Evolutionary conservation across 163 green algal genomes (phyloP).

Genomic region (Dunaliella salina): DNA sequence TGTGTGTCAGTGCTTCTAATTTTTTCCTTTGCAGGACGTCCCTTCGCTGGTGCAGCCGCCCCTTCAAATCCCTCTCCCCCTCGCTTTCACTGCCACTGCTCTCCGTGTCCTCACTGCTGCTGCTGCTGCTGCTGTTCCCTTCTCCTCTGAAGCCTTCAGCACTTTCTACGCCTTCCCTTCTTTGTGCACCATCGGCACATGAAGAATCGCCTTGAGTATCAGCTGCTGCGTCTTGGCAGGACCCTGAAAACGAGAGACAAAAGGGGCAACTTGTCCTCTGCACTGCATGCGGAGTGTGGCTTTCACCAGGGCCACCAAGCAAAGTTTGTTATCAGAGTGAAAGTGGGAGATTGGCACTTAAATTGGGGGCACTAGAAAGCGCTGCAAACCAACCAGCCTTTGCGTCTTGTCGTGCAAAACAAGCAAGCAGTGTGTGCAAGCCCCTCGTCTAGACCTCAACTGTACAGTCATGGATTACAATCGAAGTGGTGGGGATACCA

Average conservation of each 20-base stretch:
- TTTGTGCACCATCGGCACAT: neutral
- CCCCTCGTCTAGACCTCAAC: too few relatives aligned
- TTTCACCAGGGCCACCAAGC: too few relatives aligned
- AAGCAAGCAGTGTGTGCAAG: too few relatives aligned
- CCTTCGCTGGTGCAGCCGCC: conserved; percentile 4
- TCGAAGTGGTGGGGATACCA: too few relatives aligned
- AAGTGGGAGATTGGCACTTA: too few relatives aligned
- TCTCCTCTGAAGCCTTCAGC: neutral
- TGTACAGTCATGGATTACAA: too few relatives aligned
- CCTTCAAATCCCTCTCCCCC: neutral
- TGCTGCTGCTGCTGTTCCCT: conserved; percentile 8
- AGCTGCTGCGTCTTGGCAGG: conserved; percentile 16
- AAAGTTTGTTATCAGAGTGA: too few relatives aligned
- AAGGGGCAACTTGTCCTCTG: too few relatives aligned
- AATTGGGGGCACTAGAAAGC: too few relatives aligned
- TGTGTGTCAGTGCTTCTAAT: neutral
- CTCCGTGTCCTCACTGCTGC: neutral
- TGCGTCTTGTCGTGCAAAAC: too few relatives aligned
- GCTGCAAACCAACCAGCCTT: too few relatives aligned
- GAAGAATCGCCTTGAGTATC: neutral
- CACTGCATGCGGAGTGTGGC: too few relatives aligned
- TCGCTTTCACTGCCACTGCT: neutral
- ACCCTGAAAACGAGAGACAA: neutral
- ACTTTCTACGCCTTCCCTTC: neutral
- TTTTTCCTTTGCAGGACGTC: neutral